A percentile compares a stretch with the other conserved stretches of the same genome.
phyloP scores from a whole-genome alignment of 495 filamentous ascomycete genomes.

The Bombardia bombarda region DNA sequence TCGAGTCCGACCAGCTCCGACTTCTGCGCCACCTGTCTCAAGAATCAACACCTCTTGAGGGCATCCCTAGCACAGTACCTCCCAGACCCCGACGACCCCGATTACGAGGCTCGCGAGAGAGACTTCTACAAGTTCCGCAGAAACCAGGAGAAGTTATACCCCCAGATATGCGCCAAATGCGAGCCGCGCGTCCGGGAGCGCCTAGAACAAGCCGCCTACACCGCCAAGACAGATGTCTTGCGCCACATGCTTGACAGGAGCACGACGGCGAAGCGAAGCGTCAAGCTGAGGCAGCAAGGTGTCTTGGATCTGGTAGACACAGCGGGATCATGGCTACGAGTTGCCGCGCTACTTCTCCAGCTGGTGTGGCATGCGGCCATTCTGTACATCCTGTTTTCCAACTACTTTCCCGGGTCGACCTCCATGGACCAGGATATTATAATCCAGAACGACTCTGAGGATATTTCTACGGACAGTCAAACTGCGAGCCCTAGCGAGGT shows the following conservation, averaged over 20 bases:
- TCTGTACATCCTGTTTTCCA: conserved; percentile 21
- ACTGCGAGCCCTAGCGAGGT: no score
- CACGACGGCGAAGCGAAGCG: conserved; percentile 37
- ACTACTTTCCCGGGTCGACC: background rate
- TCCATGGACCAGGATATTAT: conserved; percentile 8
- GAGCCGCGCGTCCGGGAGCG: conserved; percentile 55
- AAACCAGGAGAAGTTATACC: conserved; percentile 67
- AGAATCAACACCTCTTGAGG: conserved; percentile 73
- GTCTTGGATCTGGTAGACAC: conserved; percentile 45
- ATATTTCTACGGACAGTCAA: no score
- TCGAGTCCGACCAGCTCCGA: conserved; percentile 26
- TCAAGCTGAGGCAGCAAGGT: conserved; percentile 29
- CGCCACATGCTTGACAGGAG: conserved; percentile 59
- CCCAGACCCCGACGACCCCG: conserved; percentile 57
- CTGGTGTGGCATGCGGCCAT: conserved; percentile 41
- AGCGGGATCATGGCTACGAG: conserved; percentile 40
- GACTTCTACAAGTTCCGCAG: conserved; percentile 53
- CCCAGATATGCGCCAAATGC: conserved; percentile 74
- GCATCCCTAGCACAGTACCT: conserved; percentile 60
- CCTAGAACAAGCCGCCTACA: conserved; percentile 62
- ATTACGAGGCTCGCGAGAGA: conserved; percentile 43
- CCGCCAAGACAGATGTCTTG: conserved; percentile 70
- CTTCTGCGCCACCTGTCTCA: conserved; percentile 72
- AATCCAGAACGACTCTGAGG: no score
- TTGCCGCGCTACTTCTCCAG: conserved; percentile 47